Conservation (phyloP, 2,329 filamentous ascomycete genomes). For the Curvularia sp. region DNA sequence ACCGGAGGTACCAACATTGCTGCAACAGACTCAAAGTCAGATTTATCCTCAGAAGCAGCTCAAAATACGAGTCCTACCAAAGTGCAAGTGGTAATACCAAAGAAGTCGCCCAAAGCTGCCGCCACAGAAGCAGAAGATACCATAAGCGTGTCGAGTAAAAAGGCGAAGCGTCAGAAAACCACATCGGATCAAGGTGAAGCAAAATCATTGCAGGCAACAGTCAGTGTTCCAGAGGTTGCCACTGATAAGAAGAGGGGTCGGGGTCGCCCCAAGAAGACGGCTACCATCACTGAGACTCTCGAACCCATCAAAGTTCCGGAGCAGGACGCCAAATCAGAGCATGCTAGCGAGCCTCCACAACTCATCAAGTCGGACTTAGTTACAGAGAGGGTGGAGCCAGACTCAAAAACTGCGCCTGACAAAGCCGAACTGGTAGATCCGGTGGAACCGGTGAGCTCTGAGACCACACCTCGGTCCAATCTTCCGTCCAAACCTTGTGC, state of each 20-base stretch:
- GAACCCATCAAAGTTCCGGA: slow-evolving; percentile 14
- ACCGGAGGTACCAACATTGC: neutral
- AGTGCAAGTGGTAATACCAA: slow-evolving; percentile 37
- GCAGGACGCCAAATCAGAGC: neutral
- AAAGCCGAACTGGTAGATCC: neutral
- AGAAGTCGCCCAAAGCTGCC: slow-evolving; percentile 15
- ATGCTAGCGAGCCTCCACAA: slow-evolving; percentile 8
- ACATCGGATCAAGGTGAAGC: slow-evolving; percentile 25
- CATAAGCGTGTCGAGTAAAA: slow-evolving; percentile 15
- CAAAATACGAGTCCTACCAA: slow-evolving; percentile 23
- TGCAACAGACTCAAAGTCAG: neutral
- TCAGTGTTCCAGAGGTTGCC: slow-evolving; percentile 2
- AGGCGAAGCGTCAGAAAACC: slow-evolving; percentile 36
- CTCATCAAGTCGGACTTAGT: slow-evolving; percentile 7
- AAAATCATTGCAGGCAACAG: neutral
- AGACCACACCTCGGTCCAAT: neutral
- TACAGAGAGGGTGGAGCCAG: neutral
- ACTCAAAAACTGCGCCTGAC: neutral
- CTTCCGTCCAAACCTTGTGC: neutral
- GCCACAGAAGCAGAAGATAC: slow-evolving; percentile 6
- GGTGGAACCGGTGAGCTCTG: neutral
- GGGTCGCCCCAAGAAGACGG: slow-evolving; percentile 42
- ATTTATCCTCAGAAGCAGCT: neutral
- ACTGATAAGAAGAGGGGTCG: slow-evolving; percentile 41
- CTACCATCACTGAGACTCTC: slow-evolving; percentile 5